These are phyloP conservation scores for Leavenworthia alabamica DNA, from an alignment of 345 rosid species.

Conservation along the genomic window DNA sequence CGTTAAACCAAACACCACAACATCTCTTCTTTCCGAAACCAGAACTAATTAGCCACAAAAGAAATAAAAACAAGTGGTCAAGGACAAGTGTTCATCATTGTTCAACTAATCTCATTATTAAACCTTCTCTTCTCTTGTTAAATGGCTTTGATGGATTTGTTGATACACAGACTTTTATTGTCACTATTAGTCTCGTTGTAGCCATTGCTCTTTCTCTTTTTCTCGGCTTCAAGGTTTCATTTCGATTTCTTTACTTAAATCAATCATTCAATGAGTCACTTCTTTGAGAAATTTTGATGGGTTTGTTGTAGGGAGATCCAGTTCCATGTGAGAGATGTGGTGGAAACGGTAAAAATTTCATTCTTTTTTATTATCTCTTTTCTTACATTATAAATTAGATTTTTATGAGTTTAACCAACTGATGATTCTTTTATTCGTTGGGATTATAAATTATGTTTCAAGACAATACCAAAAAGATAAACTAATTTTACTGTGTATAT, in stretches of 20 bases:
- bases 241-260: too few relatives aligned
- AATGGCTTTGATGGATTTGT: constrained; percentile 39
- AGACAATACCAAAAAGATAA: not conserved
- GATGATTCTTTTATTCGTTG: not conserved
- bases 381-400: not conserved
- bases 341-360: constrained; percentile 58
- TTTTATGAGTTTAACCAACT: too few relatives aligned
- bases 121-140: constrained; percentile 47
- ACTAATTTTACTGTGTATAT: not conserved
- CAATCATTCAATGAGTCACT: not conserved
- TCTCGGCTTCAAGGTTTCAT: constrained; percentile 68
- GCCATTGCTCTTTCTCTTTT: constrained; percentile 80
- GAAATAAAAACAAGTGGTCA: constrained; percentile 26
- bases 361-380: not conserved
- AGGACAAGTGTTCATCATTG: constrained; percentile 22
- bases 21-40: constrained; percentile 18
- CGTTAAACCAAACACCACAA: constrained; percentile 6
- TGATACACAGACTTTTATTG: constrained; percentile 72
- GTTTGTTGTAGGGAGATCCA: constrained; percentile 73
- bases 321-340: constrained; percentile 87
- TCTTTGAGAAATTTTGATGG: not conserved
- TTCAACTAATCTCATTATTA: constrained; percentile 38
- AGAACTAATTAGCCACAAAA: not conserved
- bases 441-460: not conserved
- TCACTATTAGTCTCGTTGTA: constrained; percentile 63